Conservation (phyloP, 2,329 filamentous ascomycete species). For the Alternaria metachromatica region DNA sequence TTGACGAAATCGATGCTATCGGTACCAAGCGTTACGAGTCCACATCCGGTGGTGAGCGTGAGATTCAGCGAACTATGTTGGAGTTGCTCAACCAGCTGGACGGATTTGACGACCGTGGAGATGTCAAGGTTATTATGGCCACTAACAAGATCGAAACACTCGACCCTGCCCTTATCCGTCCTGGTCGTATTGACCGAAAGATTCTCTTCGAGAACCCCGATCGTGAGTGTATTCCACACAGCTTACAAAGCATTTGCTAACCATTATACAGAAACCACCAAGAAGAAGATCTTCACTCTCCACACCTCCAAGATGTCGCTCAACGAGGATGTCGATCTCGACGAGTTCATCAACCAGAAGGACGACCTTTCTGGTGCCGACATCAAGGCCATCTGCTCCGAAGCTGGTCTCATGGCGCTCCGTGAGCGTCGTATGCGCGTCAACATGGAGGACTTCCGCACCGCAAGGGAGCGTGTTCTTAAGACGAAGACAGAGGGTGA, state of each 20-base stretch:
- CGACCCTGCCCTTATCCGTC: conserved; percentile 93
- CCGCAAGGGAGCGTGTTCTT: conserved; percentile 90
- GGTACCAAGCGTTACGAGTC: conserved; percentile 99
- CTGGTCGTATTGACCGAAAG: conserved; percentile 97
- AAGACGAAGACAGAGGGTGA: conserved; percentile 99
- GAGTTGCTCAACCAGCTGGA: conserved; percentile 98
- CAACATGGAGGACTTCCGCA: conserved; percentile 97
- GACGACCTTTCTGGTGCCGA: conserved; percentile 96
- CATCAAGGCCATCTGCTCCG: conserved; percentile 98
- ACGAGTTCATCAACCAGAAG: conserved; percentile 98
- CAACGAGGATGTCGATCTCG: conserved; percentile 94
- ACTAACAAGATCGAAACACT: conserved; percentile 99
- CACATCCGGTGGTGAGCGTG: conserved; percentile 93
- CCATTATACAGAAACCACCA: conserved; percentile 81
- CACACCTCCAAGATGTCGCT: conserved; percentile 99
- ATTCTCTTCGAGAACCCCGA: conserved; percentile 81
- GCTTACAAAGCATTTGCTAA: too few relatives aligned
- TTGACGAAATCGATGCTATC: conserved; percentile 98
- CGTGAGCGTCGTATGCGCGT: conserved; percentile 96
- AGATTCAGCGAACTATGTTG: conserved; percentile 98
- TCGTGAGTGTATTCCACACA: conserved; percentile 59
- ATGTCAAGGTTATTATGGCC: conserved; percentile 99
- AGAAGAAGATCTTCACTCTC: conserved; percentile 96
- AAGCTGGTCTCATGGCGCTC: conserved; percentile 92
- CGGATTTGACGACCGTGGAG: conserved; percentile 96